Evolutionary conservation across 2,329 filamentous ascomycete genomes (phyloP).

Genomic region (Exophiala lecanii-corni): DNA sequence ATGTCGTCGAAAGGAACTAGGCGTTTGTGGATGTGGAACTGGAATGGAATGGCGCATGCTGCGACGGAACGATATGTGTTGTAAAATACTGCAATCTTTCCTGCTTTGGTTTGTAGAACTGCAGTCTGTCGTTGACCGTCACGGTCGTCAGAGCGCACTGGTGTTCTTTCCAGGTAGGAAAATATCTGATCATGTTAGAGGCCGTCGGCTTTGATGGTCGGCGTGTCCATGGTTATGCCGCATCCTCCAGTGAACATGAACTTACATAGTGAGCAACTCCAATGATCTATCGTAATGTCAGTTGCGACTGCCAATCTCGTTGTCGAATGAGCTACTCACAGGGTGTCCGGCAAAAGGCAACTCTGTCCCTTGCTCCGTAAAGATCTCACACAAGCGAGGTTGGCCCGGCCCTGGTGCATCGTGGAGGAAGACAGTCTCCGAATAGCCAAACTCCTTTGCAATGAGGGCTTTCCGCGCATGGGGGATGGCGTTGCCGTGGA

Average conservation of each 20-base stretch:
- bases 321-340: constrained; percentile 7
- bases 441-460: constrained; percentile 60
- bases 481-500: constrained; percentile 44
- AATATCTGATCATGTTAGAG: constrained; percentile 10
- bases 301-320: neutral
- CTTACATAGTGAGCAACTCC: constrained; percentile 50
- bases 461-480: constrained; percentile 55
- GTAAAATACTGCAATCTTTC: constrained; percentile 41
- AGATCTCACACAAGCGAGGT: constrained; percentile 54
- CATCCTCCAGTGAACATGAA: neutral
- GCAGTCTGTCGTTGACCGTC: constrained; percentile 22
- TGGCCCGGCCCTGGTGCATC: constrained; percentile 35
- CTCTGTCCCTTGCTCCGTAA: constrained; percentile 48
- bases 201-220: neutral
- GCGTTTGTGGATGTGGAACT: constrained; percentile 56
- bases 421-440: constrained; percentile 61
- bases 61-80: constrained; percentile 43
- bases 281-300: constrained; percentile 38
- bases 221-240: neutral
- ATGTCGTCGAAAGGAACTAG: constrained; percentile 30
- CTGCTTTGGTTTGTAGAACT: constrained; percentile 37
- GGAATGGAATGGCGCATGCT: constrained; percentile 61
- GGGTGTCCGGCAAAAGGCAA: constrained; percentile 61
- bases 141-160: constrained; percentile 13
- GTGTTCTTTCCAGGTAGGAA: constrained; percentile 12